These are phyloP conservation scores for Trichomonascus vanleenenianus DNA, from an alignment of 805 yeast genomes.

Conservation along the genomic window DNA sequence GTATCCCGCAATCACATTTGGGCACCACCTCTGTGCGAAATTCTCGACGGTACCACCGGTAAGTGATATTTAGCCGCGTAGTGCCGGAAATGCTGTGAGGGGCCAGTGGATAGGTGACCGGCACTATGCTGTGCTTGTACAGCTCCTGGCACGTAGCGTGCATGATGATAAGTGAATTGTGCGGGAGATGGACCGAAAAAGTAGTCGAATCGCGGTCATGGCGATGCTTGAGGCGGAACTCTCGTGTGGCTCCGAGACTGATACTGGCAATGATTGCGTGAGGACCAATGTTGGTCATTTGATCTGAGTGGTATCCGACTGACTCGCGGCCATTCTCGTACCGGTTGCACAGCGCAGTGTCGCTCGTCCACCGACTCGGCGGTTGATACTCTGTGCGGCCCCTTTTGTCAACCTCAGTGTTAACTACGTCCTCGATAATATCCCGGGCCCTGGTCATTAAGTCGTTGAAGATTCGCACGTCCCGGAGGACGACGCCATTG, in stretches of 20 bases:
- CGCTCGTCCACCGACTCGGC: constrained; percentile 41
- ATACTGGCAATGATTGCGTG: constrained; percentile 59
- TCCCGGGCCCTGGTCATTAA: constrained; percentile 36
- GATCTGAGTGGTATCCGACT: constrained; percentile 72
- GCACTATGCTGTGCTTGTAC: constrained; percentile 57
- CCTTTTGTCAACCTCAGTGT: constrained; percentile 28
- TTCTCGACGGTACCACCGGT: constrained; percentile 42
- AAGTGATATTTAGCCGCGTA: constrained; percentile 56
- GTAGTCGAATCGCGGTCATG: constrained; percentile 28
- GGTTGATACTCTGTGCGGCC: constrained; percentile 35
- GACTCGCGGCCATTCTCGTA: constrained; percentile 44
- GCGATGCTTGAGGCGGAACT: constrained; percentile 45
- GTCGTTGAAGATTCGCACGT: constrained; percentile 32
- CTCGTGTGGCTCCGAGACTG: constrained; percentile 62
- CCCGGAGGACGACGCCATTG: constrained; percentile 34
- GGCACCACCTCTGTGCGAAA: constrained; percentile 32
- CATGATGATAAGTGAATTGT: constrained; percentile 65
- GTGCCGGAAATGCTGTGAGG: constrained; percentile 43
- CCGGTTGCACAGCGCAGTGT: constrained; percentile 48
- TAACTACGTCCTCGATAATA: constrained; percentile 35
- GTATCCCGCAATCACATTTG: constrained; percentile 36
- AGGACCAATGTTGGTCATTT: constrained; percentile 66
- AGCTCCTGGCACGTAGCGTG: constrained; percentile 74
- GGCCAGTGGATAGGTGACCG: constrained; percentile 33
- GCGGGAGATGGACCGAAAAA: constrained; percentile 55